Evolutionary conservation across 2,329 filamentous ascomycete genomes (phyloP).

Genomic region (Lomentospora prolificans): DNA sequence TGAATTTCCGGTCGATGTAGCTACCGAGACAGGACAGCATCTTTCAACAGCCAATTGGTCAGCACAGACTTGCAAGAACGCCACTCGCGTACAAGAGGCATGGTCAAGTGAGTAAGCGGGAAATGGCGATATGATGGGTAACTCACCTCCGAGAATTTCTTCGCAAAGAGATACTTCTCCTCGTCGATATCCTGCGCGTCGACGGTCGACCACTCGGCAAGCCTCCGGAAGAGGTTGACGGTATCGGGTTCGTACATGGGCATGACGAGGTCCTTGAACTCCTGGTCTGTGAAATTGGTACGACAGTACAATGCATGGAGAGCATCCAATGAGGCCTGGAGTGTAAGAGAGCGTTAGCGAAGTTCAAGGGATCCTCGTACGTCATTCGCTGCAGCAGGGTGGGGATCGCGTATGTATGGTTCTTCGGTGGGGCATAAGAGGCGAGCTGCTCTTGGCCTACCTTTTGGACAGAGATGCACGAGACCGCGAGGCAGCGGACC

Average conservation of each 20-base stretch:
- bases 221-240: constrained; percentile 58
- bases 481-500: constrained; percentile 59
- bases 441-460: constrained; percentile 26
- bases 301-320: constrained; percentile 75
- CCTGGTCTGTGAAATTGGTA: constrained; percentile 62
- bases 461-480: constrained; percentile 64
- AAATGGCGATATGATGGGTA: not conserved
- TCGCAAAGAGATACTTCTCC: constrained; percentile 82
- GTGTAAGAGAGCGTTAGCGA: constrained; percentile 4
- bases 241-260: constrained; percentile 68
- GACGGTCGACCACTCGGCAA: constrained; percentile 73
- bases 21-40: constrained; percentile 77
- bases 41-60: constrained; percentile 29
- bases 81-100: not conserved
- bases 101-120: constrained; percentile 8
- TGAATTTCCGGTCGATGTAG: constrained; percentile 70
- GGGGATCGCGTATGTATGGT: constrained; percentile 5
- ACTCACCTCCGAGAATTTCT: constrained; percentile 83
- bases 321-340: constrained; percentile 66
- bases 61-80: too few species aligned
- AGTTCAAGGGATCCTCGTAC: not conserved
- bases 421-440: not conserved
- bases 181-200: constrained; percentile 79
- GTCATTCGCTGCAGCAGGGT: constrained; percentile 6
- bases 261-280: constrained; percentile 68